These are phyloP conservation scores for Suillus occidentalis DNA, from an alignment of 768 basidiomycete genomes.

Conservation along the genomic window DNA sequence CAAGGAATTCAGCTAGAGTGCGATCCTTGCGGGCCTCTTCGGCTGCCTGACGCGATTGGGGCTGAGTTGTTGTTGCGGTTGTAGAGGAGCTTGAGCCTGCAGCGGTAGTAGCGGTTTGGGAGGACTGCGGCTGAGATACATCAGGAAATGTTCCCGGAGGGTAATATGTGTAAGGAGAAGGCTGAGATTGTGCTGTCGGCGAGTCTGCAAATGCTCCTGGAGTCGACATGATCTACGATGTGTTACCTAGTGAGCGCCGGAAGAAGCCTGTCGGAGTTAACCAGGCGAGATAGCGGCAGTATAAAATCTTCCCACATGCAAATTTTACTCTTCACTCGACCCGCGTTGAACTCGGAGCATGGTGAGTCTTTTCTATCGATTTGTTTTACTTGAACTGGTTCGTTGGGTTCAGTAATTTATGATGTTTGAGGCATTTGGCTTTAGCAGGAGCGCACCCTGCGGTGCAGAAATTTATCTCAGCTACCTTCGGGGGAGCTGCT, in stretches of 20 bases:
- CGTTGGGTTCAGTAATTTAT: slow-evolving; percentile 28
- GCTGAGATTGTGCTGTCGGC: slow-evolving; percentile 31
- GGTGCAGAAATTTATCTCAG: slow-evolving; percentile 87
- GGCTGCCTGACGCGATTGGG: slow-evolving; percentile 64
- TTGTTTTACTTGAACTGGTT: neutral
- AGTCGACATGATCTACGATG: slow-evolving; percentile 30
- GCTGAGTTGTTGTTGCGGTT: slow-evolving; percentile 22
- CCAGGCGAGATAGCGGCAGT: slow-evolving; percentile 7
- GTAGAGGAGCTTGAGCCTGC: slow-evolving; percentile 18
- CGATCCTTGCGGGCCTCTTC: slow-evolving; percentile 87
- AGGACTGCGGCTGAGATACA: slow-evolving; percentile 20
- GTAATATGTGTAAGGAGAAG: slow-evolving; percentile 19
- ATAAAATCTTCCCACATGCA: slow-evolving; percentile 20
- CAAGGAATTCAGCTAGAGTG: slow-evolving; percentile 88
- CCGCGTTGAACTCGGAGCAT: neutral
- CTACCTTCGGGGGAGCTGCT: slow-evolving; percentile 74
- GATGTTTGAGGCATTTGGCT: slow-evolving; percentile 97
- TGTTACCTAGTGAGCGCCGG: slow-evolving; percentile 19
- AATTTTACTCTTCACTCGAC: slow-evolving; percentile 11
- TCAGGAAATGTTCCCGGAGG: slow-evolving; percentile 21
- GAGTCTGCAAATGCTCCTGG: slow-evolving; percentile 31
- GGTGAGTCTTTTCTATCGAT: slow-evolving; percentile 24
- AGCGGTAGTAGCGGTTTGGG: slow-evolving; percentile 17
- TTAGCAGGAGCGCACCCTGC: slow-evolving; percentile 68
- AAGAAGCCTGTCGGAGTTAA: slow-evolving; percentile 31